phyloP scores from a whole-genome alignment of 1,284 basidiomycete genomes.

The Clitocybe nebularis region DNA sequence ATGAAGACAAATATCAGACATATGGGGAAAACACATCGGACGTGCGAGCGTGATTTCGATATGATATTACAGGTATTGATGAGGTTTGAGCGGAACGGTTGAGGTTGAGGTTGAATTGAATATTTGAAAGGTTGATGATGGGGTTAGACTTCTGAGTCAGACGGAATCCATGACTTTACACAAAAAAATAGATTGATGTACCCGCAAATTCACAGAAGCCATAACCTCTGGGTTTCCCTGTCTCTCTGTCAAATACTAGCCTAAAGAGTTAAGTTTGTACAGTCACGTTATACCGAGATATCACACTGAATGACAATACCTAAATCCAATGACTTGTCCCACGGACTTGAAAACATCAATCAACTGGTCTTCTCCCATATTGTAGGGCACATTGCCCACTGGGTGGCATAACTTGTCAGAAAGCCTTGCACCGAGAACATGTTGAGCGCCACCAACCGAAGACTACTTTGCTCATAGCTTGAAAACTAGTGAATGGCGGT shows the following conservation, averaged over 20 bases:
- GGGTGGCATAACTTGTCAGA: constrained; percentile 2
- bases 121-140: constrained; percentile 12
- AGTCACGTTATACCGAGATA: constrained; percentile 6
- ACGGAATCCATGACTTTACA: constrained; percentile 26
- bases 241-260: constrained; percentile 93
- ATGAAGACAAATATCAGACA: constrained; percentile 8
- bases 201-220: constrained; percentile 97
- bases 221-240: constrained; percentile 95
- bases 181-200: constrained; percentile 46
- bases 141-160: constrained; percentile 34
- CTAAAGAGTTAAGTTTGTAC: constrained; percentile 37
- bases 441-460: constrained; percentile 23
- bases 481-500: not conserved
- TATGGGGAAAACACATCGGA: constrained; percentile 3
- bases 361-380: constrained; percentile 81
- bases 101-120: constrained; percentile 14
- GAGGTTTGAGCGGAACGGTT: constrained; percentile 1
- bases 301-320: constrained; percentile 38
- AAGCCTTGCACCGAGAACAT: not conserved
- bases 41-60: constrained; percentile 1
- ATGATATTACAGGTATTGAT: not conserved
- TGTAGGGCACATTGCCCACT: constrained; percentile 87
- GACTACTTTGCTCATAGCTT: constrained; percentile 31
- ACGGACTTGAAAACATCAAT: constrained; percentile 85
- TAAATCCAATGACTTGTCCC: constrained; percentile 84